A percentile compares a stretch with the other conserved stretches of the same genome.
Evolutionary conservation across 2,329 filamentous ascomycete species (phyloP).

Genomic region (Xylariaceae sp.): DNA sequence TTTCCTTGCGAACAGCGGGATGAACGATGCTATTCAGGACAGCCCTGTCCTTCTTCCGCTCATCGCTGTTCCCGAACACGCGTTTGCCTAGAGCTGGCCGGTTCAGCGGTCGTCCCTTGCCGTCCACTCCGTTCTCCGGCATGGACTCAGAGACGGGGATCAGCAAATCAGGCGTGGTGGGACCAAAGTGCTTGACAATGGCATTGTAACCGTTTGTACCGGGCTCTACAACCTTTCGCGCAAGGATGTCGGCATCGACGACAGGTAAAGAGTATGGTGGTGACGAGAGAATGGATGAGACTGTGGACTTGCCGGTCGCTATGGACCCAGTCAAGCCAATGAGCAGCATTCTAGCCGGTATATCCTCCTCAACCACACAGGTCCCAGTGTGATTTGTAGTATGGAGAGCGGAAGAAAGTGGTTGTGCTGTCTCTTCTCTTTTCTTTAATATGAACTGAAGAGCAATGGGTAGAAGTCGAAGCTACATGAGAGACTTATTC

Average conservation of each 20-base stretch:
- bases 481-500: background rate
- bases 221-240: conserved; percentile 89
- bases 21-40: conserved; percentile 89
- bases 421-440: too few species aligned
- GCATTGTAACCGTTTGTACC: conserved; percentile 77
- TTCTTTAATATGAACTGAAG: too few species aligned
- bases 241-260: conserved; percentile 89
- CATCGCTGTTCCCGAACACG: conserved; percentile 76
- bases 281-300: conserved; percentile 73
- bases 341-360: conserved; percentile 66
- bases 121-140: conserved; percentile 48
- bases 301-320: conserved; percentile 95
- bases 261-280: conserved; percentile 82
- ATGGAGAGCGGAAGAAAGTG: too few species aligned
- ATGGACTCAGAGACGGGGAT: conserved; percentile 50
- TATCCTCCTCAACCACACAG: background rate
- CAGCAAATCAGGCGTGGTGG: conserved; percentile 81
- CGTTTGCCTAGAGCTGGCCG: conserved; percentile 75
- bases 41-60: conserved; percentile 63
- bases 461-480: too few species aligned
- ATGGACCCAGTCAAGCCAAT: conserved; percentile 96
- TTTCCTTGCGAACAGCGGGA: conserved; percentile 77
- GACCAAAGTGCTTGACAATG: conserved; percentile 75
- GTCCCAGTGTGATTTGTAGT: too few species aligned
- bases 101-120: conserved; percentile 72